Evolutionary conservation across 1,139 yeast genomes (phyloP).

Genomic region (Kodamaea sp.): DNA sequence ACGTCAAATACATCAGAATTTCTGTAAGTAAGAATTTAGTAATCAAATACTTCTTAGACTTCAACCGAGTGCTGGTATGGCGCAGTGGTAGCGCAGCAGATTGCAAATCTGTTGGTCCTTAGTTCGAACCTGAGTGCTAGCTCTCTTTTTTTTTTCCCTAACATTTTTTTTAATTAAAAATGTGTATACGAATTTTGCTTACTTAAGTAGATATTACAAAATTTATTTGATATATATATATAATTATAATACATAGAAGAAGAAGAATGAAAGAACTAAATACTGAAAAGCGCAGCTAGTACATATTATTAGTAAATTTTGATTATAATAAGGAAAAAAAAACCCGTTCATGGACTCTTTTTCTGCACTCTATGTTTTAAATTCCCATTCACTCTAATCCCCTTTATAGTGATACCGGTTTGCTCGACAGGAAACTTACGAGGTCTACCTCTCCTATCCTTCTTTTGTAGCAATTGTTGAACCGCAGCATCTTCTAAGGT

Average conservation of each 20-base stretch:
- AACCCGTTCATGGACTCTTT: conserved; percentile 4
- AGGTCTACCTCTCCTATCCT: conserved; percentile 50
- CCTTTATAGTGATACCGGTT: conserved; percentile 47
- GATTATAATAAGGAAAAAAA: too few relatives aligned
- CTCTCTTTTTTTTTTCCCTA: conserved; percentile 16
- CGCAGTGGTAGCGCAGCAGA: conserved; percentile 58
- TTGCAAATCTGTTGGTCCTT: conserved; percentile 55
- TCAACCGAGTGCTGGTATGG: conserved; percentile 36
- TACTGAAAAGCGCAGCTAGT: neutral
- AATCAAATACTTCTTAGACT: too few relatives aligned
- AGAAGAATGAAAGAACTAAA: neutral
- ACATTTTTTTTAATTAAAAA: too few relatives aligned
- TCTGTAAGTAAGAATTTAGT: too few relatives aligned
- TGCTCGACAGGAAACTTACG: conserved; percentile 49
- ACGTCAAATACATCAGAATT: too few relatives aligned
- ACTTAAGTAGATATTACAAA: too few relatives aligned
- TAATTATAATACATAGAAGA: too few relatives aligned
- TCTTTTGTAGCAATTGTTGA: conserved; percentile 36
- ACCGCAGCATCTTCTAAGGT: conserved; percentile 38
- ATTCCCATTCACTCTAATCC: conserved; percentile 42
- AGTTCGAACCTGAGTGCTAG: conserved; percentile 50
- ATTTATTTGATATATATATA: too few relatives aligned
- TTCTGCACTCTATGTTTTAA: conserved; percentile 20
- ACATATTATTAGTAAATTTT: neutral
- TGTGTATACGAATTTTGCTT: too few relatives aligned